phyloP scores from a whole-genome alignment of 768 basidiomycete species.

The Pulveroboletus sp. region DNA sequence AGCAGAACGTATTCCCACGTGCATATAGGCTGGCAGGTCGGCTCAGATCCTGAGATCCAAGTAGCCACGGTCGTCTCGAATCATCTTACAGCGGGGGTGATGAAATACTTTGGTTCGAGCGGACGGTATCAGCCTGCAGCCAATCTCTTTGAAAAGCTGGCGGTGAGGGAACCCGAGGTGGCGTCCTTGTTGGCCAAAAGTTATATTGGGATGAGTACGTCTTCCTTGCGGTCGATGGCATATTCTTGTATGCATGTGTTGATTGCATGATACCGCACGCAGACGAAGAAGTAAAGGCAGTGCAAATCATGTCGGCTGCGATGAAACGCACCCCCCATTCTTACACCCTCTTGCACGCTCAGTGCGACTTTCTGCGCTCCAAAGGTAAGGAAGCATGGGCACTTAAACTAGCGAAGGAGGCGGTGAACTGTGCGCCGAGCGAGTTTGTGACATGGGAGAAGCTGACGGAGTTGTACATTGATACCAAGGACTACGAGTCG shows the following conservation, averaged over 20 bases:
- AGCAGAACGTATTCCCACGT: no score
- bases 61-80: slow-evolving; percentile 96
- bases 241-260: neutral
- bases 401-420: slow-evolving; percentile 84
- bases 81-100: slow-evolving; percentile 88
- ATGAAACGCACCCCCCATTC: slow-evolving; percentile 85
- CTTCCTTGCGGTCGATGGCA: no score
- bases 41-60: slow-evolving; percentile 97
- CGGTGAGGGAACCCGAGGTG: slow-evolving; percentile 84
- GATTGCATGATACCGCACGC: neutral
- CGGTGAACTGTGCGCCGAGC: slow-evolving; percentile 96
- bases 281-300: slow-evolving; percentile 99
- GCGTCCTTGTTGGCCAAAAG: slow-evolving; percentile 80
- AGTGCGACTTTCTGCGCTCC: slow-evolving; percentile 87
- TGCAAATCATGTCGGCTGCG: slow-evolving; percentile 85
- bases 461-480: slow-evolving; percentile 91
- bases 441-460: slow-evolving; percentile 99
- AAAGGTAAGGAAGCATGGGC: slow-evolving; percentile 89
- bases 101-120: slow-evolving; percentile 96
- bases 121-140: slow-evolving; percentile 84
- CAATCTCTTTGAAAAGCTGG: slow-evolving; percentile 89
- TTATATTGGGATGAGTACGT: slow-evolving; percentile 97
- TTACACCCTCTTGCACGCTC: slow-evolving; percentile 89
- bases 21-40: slow-evolving; percentile 88
- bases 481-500: slow-evolving; percentile 80